These are phyloP conservation scores for Anthracocystis panici-leucophaei DNA, from an alignment of 1,284 basidiomycete species.

Conservation along the genomic window DNA sequence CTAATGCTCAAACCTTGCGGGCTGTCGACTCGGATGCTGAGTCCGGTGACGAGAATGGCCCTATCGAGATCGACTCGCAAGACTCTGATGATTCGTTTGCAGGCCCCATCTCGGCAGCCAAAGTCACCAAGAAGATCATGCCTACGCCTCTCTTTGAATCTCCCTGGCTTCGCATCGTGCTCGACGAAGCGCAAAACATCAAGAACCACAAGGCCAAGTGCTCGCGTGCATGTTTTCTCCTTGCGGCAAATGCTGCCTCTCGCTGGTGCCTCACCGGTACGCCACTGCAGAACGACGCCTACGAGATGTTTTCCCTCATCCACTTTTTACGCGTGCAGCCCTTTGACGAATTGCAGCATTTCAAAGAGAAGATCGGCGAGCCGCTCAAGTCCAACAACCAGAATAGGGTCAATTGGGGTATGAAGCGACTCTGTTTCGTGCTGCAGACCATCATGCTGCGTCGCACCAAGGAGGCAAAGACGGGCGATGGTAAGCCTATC, in stretches of 20 bases:
- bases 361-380: slow-evolving; percentile 82
- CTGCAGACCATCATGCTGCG: slow-evolving; percentile 90
- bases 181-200: slow-evolving; percentile 97
- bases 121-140: slow-evolving; percentile 70
- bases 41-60: slow-evolving; percentile 11
- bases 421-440: slow-evolving; percentile 75
- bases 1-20: slow-evolving; percentile 5
- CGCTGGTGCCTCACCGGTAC: slow-evolving; percentile 71
- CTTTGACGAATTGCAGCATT: slow-evolving; percentile 82
- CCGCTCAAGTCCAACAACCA: slow-evolving; percentile 74
- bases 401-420: slow-evolving; percentile 61
- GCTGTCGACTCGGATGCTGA: slow-evolving; percentile 41
- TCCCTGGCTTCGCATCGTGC: slow-evolving; percentile 86
- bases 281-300: slow-evolving; percentile 82
- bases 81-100: slow-evolving; percentile 63
- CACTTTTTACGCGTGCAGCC: slow-evolving; percentile 88
- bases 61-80: slow-evolving; percentile 68
- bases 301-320: slow-evolving; percentile 88
- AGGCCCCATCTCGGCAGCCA: slow-evolving; percentile 52
- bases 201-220: slow-evolving; percentile 89
- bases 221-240: slow-evolving; percentile 80
- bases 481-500: slow-evolving; percentile 78
- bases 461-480: slow-evolving; percentile 82
- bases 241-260: slow-evolving; percentile 70
- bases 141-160: slow-evolving; percentile 78